Evolutionary conservation across 495 filamentous ascomycete genomes (phyloP).

Genomic region (Aspergillus egyptiacus): DNA sequence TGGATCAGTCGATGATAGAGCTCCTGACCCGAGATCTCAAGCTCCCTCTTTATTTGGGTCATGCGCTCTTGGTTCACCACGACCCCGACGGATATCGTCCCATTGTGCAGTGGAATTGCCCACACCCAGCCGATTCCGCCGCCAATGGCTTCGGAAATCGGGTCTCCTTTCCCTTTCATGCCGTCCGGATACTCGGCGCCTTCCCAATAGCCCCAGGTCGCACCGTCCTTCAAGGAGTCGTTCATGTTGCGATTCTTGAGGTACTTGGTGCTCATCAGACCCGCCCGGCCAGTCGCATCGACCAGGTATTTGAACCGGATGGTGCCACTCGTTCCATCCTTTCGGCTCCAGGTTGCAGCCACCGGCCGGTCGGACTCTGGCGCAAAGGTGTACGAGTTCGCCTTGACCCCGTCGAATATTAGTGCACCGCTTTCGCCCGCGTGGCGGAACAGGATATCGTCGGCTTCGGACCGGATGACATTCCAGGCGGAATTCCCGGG

Average conservation of each 20-base stretch:
- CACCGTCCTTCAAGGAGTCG: constrained; percentile 33
- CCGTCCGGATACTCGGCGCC: constrained; percentile 17
- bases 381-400: background rate
- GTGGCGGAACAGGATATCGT: constrained; percentile 44
- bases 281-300: background rate
- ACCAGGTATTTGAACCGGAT: background rate
- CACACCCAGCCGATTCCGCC: constrained; percentile 38
- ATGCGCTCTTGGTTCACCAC: constrained; percentile 28
- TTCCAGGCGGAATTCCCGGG: constrained; percentile 41
- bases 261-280: constrained; percentile 26
- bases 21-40: constrained; percentile 15
- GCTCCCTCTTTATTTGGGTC: background rate
- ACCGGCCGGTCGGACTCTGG: background rate
- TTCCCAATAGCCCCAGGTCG: constrained; percentile 38
- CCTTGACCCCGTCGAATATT: constrained; percentile 23
- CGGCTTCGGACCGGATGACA: constrained; percentile 44
- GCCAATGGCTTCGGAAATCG: constrained; percentile 33
- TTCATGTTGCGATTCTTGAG: constrained; percentile 33
- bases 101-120: constrained; percentile 26
- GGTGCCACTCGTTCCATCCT: background rate
- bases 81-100: constrained; percentile 30
- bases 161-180: constrained; percentile 24
- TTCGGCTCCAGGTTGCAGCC: background rate
- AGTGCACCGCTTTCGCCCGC: constrained; percentile 39
- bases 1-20: constrained; percentile 40